phyloP scores from a whole-genome alignment of 1,139 yeast species.

The Debaryomyces singareniensis region DNA sequence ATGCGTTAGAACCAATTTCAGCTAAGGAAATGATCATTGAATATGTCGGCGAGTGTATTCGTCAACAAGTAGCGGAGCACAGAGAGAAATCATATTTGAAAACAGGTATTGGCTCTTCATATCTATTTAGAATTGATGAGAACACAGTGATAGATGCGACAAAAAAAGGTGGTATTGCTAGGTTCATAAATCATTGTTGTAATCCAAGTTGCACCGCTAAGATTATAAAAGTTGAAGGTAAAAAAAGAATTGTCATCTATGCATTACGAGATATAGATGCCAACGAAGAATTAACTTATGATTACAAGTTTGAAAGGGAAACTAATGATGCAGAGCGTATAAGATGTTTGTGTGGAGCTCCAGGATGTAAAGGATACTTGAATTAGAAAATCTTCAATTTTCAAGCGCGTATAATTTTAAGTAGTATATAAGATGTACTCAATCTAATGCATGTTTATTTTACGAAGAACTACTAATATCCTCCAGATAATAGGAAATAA shows the following conservation, averaged over 20 bases:
- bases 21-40: conserved; percentile 97
- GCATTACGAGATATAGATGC: conserved; percentile 86
- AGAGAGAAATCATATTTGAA: conserved; percentile 81
- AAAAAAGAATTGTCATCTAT: conserved; percentile 88
- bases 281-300: conserved; percentile 91
- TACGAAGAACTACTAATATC: too few species aligned
- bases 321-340: conserved; percentile 85
- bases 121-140: conserved; percentile 87
- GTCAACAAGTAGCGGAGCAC: conserved; percentile 93
- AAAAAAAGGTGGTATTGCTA: conserved; percentile 92
- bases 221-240: conserved; percentile 91
- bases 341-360: conserved; percentile 90
- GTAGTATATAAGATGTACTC: too few species aligned
- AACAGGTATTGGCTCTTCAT: conserved; percentile 94
- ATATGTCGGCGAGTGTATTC: conserved; percentile 92
- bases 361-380: conserved; percentile 87
- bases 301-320: conserved; percentile 90
- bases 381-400: too few species aligned
- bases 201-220: conserved; percentile 97
- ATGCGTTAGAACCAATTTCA: conserved; percentile 90
- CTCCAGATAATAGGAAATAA: too few species aligned
- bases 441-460: too few species aligned
- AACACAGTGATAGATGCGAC: conserved; percentile 96
- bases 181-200: conserved; percentile 95
- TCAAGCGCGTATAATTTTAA: too few species aligned